A percentile compares a stretch with the other conserved stretches of the same genome.
Evolutionary conservation across 1,284 basidiomycete genomes (phyloP).

Genomic region (Golubevia pallescens): DNA sequence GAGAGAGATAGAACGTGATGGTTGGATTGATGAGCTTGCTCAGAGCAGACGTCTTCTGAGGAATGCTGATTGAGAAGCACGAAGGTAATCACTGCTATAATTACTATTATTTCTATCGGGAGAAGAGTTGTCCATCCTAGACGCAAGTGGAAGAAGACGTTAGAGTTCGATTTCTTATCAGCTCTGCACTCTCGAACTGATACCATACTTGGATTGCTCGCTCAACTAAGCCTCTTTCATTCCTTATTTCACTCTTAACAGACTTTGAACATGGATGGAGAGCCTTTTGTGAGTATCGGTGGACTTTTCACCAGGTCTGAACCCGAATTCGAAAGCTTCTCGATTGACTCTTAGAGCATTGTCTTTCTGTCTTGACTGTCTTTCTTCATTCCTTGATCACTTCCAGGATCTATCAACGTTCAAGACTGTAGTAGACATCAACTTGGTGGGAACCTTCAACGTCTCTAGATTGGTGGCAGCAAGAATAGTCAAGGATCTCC

Average conservation of each 20-base stretch:
- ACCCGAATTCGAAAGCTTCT: background rate
- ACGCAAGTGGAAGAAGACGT: no score
- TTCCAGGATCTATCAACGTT: slow-evolving; percentile 49
- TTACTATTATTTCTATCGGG: background rate
- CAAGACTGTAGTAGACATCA: slow-evolving; percentile 54
- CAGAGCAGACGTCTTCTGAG: background rate
- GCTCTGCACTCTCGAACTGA: no score
- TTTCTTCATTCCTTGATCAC: background rate
- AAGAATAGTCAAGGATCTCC: slow-evolving; percentile 39
- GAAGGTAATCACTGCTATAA: background rate
- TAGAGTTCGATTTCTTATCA: no score
- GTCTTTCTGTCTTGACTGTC: background rate
- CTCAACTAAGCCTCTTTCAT: no score
- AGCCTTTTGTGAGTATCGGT: slow-evolving; percentile 33
- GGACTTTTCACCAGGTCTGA: background rate
- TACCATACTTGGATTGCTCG: no score
- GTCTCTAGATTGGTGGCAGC: slow-evolving; percentile 61
- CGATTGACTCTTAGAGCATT: background rate
- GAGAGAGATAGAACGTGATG: background rate
- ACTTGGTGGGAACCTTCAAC: slow-evolving; percentile 62
- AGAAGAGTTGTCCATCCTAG: no score
- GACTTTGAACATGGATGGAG: slow-evolving; percentile 49
- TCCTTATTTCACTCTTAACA: slow-evolving; percentile 1
- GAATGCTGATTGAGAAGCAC: background rate
- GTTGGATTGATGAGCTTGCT: background rate